phyloP scores from a whole-genome alignment of 2,329 filamentous ascomycete genomes.

The Aspergillus chevalieri region DNA sequence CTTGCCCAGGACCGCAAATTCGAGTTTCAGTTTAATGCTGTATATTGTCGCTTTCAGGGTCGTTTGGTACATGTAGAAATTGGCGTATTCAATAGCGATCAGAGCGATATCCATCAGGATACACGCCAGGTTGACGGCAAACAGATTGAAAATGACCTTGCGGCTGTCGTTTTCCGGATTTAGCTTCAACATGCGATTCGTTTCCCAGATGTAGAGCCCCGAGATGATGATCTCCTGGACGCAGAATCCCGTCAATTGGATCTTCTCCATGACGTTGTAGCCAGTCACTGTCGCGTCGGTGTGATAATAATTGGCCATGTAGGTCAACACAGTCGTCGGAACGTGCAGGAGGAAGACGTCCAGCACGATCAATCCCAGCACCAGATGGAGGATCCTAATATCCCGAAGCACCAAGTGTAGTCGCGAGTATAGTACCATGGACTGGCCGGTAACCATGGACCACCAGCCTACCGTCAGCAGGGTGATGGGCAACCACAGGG shows the following conservation, averaged over 20 bases:
- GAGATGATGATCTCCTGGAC: constrained; percentile 42
- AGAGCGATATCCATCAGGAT: constrained; percentile 43
- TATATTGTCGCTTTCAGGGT: constrained; percentile 32
- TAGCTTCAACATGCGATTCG: constrained; percentile 32
- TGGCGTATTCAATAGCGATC: constrained; percentile 34
- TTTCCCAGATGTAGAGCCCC: constrained; percentile 47
- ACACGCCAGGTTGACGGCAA: constrained; percentile 46
- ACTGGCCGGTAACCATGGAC: constrained; percentile 54
- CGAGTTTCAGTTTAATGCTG: constrained; percentile 43
- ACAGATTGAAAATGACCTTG: constrained; percentile 47
- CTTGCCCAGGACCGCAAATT: constrained; percentile 48
- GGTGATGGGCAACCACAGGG: constrained; percentile 22
- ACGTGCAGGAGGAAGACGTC: constrained; percentile 49
- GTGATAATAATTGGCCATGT: constrained; percentile 26
- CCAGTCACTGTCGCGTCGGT: constrained; percentile 11
- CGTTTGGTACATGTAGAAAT: constrained; percentile 35
- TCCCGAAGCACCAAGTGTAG: constrained; percentile 53
- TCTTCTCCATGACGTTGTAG: constrained; percentile 28
- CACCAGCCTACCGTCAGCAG: constrained; percentile 48
- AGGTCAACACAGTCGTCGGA: constrained; percentile 49
- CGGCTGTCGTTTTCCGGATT: constrained; percentile 20
- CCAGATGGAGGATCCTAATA: constrained; percentile 38
- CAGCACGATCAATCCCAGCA: constrained; percentile 53
- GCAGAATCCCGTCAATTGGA: constrained; percentile 36
- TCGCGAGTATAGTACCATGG: constrained; percentile 54